These are phyloP conservation scores for Cercospora sp. DNA, from an alignment of 2,329 filamentous ascomycete species.

Conservation along the genomic window DNA sequence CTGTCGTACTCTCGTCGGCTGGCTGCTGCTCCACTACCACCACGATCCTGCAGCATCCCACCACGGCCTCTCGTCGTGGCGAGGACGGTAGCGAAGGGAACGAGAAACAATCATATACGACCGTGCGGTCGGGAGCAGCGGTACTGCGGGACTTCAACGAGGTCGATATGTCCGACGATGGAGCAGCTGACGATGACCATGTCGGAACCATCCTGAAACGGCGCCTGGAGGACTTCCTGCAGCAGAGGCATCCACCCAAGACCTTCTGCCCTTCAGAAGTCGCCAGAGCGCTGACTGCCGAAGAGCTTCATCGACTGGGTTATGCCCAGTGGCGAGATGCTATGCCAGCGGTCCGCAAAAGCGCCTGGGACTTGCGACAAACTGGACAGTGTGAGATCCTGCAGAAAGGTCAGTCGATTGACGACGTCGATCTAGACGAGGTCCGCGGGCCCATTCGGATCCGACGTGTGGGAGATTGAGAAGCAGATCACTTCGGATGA, in stretches of 20 bases:
- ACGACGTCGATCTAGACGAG: conserved; percentile 37
- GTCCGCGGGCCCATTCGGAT: conserved; percentile 52
- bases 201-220: conserved; percentile 19
- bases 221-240: conserved; percentile 29
- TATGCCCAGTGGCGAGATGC: conserved; percentile 48
- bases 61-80: conserved; percentile 7
- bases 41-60: conserved; percentile 11
- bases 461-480: conserved; percentile 28
- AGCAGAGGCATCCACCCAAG: conserved; percentile 45
- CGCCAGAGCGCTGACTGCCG: conserved; percentile 46
- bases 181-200: conserved; percentile 6
- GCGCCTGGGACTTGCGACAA: conserved; percentile 47
- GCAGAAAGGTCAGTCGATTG: conserved; percentile 49
- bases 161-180: conserved; percentile 15
- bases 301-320: conserved; percentile 42
- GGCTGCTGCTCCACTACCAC: conserved; percentile 13
- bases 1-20: conserved; percentile 6
- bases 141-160: not conserved
- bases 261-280: conserved; percentile 57
- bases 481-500: not conserved
- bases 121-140: not conserved
- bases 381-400: conserved; percentile 49
- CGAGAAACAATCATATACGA: not conserved
- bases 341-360: conserved; percentile 48
- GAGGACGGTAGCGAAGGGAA: conserved; percentile 16